Evolutionary conservation across 768 basidiomycete species (phyloP).

Genomic region (Tubosaeta brunneosetosa): DNA sequence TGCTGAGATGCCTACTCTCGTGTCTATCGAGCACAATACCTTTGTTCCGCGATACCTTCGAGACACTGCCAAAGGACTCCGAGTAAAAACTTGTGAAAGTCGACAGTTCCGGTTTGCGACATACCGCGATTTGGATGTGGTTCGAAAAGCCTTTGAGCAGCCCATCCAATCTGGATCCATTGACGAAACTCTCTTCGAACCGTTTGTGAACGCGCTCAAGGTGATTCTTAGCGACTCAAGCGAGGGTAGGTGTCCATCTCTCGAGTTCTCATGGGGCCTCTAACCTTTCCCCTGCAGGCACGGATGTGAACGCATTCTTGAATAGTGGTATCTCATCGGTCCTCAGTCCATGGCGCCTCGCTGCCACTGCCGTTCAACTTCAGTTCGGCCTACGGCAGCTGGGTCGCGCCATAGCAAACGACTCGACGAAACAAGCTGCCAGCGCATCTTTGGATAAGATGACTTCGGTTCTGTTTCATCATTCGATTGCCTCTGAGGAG

Average conservation of each 20-base stretch:
- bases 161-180: conserved; percentile 47
- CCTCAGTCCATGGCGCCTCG: conserved; percentile 79
- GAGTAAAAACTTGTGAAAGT: conserved; percentile 55
- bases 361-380: conserved; percentile 75
- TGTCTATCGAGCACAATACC: conserved; percentile 63
- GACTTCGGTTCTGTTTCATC: conserved; percentile 62
- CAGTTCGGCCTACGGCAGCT: conserved; percentile 73
- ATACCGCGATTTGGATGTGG: conserved; percentile 68
- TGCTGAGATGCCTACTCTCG: conserved; percentile 60
- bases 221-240: conserved; percentile 61
- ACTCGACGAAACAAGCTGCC: conserved; percentile 47
- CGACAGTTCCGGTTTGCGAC: conserved; percentile 71
- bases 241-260: conserved; percentile 40
- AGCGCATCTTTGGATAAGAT: conserved; percentile 61
- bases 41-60: conserved; percentile 49
- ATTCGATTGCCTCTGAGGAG: conserved; percentile 72
- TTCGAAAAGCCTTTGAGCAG: conserved; percentile 64
- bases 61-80: conserved; percentile 45
- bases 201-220: conserved; percentile 61
- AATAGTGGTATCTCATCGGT: conserved; percentile 62
- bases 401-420: conserved; percentile 60
- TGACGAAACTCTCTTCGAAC: conserved; percentile 52
- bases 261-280: too few species aligned
- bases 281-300: conserved; percentile 13
- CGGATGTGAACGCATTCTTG: conserved; percentile 45